Evolutionary conservation across 352 stramenopile species (phyloP).

Genomic region (Globisporangium cederbergense): DNA sequence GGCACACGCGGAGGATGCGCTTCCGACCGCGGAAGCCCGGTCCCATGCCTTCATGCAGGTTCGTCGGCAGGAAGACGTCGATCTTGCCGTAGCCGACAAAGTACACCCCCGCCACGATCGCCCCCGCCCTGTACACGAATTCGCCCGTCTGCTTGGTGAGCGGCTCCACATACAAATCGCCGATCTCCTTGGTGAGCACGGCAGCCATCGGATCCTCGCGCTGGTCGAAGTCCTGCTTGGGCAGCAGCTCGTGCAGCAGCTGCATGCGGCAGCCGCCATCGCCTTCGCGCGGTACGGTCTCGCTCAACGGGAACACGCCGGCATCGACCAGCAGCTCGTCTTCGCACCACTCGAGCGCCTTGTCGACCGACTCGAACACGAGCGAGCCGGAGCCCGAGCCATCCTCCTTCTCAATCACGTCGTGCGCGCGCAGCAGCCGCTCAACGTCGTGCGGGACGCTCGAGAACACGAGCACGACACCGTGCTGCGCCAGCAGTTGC

Average conservation of each 20-base stretch:
- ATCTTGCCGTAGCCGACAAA: conserved; percentile 85
- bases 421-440: conserved; percentile 68
- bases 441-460: conserved; percentile 69
- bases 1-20: conserved; percentile 77
- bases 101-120: conserved; percentile 62
- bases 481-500: conserved; percentile 73
- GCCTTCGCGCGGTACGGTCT: conserved; percentile 32
- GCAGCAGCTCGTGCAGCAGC: conserved; percentile 68
- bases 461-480: conserved; percentile 72
- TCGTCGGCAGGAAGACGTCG: conserved; percentile 82
- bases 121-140: conserved; percentile 64
- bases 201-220: conserved; percentile 12
- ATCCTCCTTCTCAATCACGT: conserved; percentile 74
- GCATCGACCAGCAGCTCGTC: conserved; percentile 77
- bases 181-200: conserved; percentile 54
- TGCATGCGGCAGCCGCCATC: conserved; percentile 41
- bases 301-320: conserved; percentile 64
- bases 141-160: conserved; percentile 57
- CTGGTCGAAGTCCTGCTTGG: conserved; percentile 18
- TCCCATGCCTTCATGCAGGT: conserved; percentile 71
- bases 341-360: conserved; percentile 84
- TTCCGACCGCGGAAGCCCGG: conserved; percentile 76
- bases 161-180: conserved; percentile 69
- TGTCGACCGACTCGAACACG: conserved; percentile 82
- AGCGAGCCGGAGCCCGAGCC: conserved; percentile 51